Base-by-base conservation (phyloP, 2,329 filamentous ascomycete species). In the Talaromyces sp. region DNA sequence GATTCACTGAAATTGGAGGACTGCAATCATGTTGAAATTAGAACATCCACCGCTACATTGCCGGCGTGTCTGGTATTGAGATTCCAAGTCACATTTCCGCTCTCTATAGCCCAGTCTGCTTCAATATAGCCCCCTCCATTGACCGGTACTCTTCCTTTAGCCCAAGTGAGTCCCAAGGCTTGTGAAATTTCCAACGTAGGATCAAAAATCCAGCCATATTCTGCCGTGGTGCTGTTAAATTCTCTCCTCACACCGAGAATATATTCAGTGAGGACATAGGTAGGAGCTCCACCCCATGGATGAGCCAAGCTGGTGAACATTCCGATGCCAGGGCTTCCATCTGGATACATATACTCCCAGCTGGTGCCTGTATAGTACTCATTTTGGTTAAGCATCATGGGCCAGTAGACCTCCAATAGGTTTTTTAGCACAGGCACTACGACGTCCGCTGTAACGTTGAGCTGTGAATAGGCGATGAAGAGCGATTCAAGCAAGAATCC, bases 291-390 rank as follows among this genome's bases (percentile, higher is more conserved):
- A 26, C 52, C 59, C 55, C 59, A 61, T 26, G 54, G 59, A 27
- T 61, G 59, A 35, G 43, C 29, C n/a, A 61, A 27, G 31, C 56
- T 56, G 10, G 60, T 61, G 29, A 61, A 59, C 14, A 56, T 52
- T n/a, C 56, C 60, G 8, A 61, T 59, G n/a, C 60, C 56, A 11
- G 60, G 60, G 52, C 51, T 61, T 3, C 51, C 56, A 32, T 59
- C 56, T 5, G 38, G 29, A 29, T 61, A 59, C 9, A 61, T 19
- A 14, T 61, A 61, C 48, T 61, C 60, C 56, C 60, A 61, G 43
- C 52, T 59, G n/a, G 60, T 48, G 14, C 60, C 60, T 10, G 56
- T 61, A 29, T 41, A 61, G 27, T 61, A 61, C 19, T 61, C 54
- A 19, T 61, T 61, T 31, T 61, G 46, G 32, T 35, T 54, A 9